Percentiles rank a stretch among this genome's conserved stretches.
phyloP scores from a whole-genome alignment of 2,329 filamentous ascomycete species.

The Neopestalotiopsis clavispora region DNA sequence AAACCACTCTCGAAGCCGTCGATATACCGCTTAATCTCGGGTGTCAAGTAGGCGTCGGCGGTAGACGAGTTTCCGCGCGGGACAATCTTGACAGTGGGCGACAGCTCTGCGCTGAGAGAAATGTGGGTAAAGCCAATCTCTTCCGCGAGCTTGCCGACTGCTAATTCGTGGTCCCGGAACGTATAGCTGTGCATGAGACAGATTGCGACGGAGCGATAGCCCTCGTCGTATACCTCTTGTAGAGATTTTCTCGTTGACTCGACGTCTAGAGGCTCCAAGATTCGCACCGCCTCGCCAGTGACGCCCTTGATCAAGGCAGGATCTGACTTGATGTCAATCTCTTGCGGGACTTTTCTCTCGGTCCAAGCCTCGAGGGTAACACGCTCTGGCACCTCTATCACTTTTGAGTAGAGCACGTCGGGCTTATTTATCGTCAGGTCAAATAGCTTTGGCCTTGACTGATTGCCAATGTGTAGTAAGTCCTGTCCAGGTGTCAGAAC shows the following conservation, averaged over 20 bases:
- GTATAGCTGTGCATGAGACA: conserved; percentile 24
- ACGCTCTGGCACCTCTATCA: conserved; percentile 28
- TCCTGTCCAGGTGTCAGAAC: neutral
- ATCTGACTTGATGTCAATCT: neutral
- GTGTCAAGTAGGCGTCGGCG: conserved; percentile 77
- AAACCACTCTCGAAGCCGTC: conserved; percentile 70
- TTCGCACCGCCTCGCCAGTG: conserved; percentile 9
- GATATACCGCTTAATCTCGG: conserved; percentile 73
- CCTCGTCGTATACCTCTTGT: conserved; percentile 1
- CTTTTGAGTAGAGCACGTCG: conserved; percentile 24
- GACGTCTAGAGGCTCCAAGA: neutral
- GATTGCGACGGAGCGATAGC: conserved; percentile 1
- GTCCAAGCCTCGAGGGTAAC: conserved; percentile 29
- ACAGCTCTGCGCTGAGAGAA: conserved; percentile 68
- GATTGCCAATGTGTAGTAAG: conserved; percentile 25
- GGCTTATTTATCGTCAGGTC: conserved; percentile 27
- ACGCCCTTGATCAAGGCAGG: conserved; percentile 4
- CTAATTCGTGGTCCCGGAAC: conserved; percentile 25
- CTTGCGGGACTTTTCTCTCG: conserved; percentile 14
- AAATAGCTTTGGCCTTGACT: conserved; percentile 28
- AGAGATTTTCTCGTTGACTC: neutral
- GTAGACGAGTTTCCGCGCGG: conserved; percentile 72
- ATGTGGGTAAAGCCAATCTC: conserved; percentile 73
- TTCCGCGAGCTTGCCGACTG: conserved; percentile 21
- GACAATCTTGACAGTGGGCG: conserved; percentile 78